Conservation (phyloP, 148 eudicot genomes). For the Nepenthes mirabilis region DNA sequence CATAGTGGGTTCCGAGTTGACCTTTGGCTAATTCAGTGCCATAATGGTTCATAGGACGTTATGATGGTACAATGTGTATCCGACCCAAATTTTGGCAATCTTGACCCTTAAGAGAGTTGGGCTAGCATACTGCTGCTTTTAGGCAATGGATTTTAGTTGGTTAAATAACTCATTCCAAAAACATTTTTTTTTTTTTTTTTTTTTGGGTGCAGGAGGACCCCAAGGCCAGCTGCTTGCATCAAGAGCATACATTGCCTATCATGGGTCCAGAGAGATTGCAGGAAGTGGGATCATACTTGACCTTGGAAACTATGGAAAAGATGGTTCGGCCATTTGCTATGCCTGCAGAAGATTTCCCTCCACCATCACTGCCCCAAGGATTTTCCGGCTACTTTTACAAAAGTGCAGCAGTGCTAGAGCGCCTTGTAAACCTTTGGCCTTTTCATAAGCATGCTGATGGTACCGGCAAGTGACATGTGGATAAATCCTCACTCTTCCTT, state of each 20-base stretch:
- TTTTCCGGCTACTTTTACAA: conserved; percentile 92
- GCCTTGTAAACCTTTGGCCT: conserved; percentile 87
- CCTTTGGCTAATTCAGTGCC: no score
- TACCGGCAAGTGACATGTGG: not conserved
- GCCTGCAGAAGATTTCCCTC: conserved; percentile 99
- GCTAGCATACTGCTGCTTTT: no score
- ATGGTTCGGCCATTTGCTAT: conserved; percentile 86
- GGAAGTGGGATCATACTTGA: conserved; percentile 71
- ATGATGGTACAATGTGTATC: no score
- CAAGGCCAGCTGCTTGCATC: conserved; percentile 67
- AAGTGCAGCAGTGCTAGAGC: conserved; percentile 85
- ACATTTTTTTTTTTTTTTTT: no score
- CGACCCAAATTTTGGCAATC: no score
- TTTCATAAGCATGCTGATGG: conserved; percentile 45
- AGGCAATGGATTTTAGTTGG: no score
- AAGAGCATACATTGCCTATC: conserved; percentile 93
- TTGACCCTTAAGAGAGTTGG: no score
- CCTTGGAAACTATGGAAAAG: conserved; percentile 69
- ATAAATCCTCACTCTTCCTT: no score
- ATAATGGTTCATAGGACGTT: no score
- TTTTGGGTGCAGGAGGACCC: conserved; percentile 18
- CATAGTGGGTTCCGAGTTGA: no score
- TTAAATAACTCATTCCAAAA: no score
- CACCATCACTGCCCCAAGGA: conserved; percentile 61
- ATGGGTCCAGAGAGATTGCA: conserved; percentile 97